Conservation (phyloP, 768 basidiomycete genomes). For the Pleurotus eryngii region DNA sequence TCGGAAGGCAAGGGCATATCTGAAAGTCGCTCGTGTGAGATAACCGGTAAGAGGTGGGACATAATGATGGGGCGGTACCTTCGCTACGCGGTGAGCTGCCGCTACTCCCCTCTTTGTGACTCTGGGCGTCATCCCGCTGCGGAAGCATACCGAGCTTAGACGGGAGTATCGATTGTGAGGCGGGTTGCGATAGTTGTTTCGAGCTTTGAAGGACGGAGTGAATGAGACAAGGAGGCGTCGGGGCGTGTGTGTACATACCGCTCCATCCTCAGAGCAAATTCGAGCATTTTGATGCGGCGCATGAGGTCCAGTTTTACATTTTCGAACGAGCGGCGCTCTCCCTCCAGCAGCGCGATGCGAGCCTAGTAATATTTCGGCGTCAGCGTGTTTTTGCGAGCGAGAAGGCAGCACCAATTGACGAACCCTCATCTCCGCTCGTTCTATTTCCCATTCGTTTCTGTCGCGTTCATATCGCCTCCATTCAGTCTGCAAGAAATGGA, state of each 20-base stretch:
- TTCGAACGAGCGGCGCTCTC: constrained; percentile 94
- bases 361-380: constrained; percentile 51
- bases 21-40: constrained; percentile 20
- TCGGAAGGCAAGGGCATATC: constrained; percentile 73
- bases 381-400: constrained; percentile 13
- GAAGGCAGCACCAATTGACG: constrained; percentile 30
- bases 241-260: constrained; percentile 53
- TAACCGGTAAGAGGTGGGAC: not conserved
- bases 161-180: constrained; percentile 56
- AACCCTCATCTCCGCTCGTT: constrained; percentile 98
- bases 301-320: constrained; percentile 95
- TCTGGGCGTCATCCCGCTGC: constrained; percentile 68
- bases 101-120: constrained; percentile 77
- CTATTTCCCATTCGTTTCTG: constrained; percentile 99
- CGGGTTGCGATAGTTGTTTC: constrained; percentile 69
- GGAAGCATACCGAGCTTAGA: constrained; percentile 63
- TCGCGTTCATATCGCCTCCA: constrained; percentile 98
- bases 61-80: constrained; percentile 39
- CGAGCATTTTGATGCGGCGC: constrained; percentile 98
- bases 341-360: constrained; percentile 94
- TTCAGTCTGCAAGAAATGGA: constrained; percentile 98
- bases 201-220: constrained; percentile 41
- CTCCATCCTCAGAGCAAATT: constrained; percentile 95
- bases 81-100: constrained; percentile 85
- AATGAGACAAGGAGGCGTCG: not conserved